phyloP scores from a whole-genome alignment of 768 basidiomycete genomes.

The Boletus insuetus region DNA sequence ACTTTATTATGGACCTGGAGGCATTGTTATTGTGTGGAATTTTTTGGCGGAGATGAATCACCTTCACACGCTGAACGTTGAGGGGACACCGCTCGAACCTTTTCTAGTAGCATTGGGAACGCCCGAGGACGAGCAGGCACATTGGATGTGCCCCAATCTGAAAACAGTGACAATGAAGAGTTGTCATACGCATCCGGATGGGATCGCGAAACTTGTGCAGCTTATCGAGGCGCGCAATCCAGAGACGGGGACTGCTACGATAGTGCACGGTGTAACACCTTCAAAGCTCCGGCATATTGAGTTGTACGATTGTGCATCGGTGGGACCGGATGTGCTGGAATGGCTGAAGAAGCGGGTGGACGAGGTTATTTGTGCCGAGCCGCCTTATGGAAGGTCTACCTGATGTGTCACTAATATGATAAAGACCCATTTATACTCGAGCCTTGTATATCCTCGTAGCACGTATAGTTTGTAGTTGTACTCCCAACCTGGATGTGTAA shows the following conservation, averaged over 20 bases:
- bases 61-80: slow-evolving; percentile 59
- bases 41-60: slow-evolving; percentile 58
- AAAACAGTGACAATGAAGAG: slow-evolving; percentile 57
- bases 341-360: slow-evolving; percentile 65
- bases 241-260: slow-evolving; percentile 32
- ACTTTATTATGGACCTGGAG: slow-evolving; percentile 59
- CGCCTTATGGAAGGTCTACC: slow-evolving; percentile 44
- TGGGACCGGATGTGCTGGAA: slow-evolving; percentile 66
- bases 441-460: slow-evolving; percentile 2
- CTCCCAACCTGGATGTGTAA: slow-evolving; percentile 11
- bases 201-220: slow-evolving; percentile 64
- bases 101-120: slow-evolving; percentile 55
- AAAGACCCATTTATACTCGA: neutral
- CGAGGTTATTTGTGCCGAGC: slow-evolving; percentile 61
- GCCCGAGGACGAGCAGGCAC: slow-evolving; percentile 56
- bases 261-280: slow-evolving; percentile 49
- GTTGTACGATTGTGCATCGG: slow-evolving; percentile 60
- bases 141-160: slow-evolving; percentile 66
- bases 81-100: slow-evolving; percentile 64
- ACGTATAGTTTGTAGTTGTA: neutral
- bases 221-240: slow-evolving; percentile 75
- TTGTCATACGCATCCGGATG: slow-evolving; percentile 65
- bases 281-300: slow-evolving; percentile 56
- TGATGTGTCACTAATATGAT: too few relatives aligned
- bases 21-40: slow-evolving; percentile 64